phyloP scores from a whole-genome alignment of 306 rosid genomes.

The Boehmeria nivea region DNA sequence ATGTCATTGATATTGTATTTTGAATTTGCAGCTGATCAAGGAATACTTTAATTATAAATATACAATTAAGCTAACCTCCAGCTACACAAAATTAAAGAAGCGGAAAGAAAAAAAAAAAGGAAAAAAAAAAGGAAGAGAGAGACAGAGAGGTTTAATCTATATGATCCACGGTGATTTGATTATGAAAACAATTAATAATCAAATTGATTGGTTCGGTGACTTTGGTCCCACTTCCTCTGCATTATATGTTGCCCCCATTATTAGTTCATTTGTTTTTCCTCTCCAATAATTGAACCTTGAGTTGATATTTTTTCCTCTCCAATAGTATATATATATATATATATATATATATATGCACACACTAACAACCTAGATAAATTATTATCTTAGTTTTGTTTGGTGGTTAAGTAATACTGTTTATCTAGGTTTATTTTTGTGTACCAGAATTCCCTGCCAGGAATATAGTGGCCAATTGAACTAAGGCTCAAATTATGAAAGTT shows the following conservation, averaged over 20 bases:
- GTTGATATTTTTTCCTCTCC: too few relatives aligned
- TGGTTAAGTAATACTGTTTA: background rate
- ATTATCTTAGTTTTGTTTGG: background rate
- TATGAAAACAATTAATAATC: conserved; percentile 20
- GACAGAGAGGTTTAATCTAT: background rate
- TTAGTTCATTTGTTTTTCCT: conserved; percentile 7
- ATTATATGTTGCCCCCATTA: conserved; percentile 15
- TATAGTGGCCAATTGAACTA: background rate
- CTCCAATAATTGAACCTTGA: conserved; percentile 16
- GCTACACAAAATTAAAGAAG: background rate
- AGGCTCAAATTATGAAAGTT: conserved; percentile 3
- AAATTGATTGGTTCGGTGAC: conserved; percentile 27
- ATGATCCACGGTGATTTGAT: background rate
- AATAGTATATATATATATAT: too few relatives aligned
- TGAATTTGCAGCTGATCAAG: conserved; percentile 1
- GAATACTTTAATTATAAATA: conserved; percentile 8
- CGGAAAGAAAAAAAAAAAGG: background rate
- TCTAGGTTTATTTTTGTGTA: conserved; percentile 3
- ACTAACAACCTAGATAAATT: conserved; percentile 1
- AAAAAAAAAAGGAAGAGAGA: background rate
- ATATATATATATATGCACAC: too few relatives aligned
- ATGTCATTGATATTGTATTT: conserved; percentile 7
- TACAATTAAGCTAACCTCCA: conserved; percentile 7
- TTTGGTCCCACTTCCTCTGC: conserved; percentile 10
- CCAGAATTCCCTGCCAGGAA: background rate